Percentiles rank a stretch among this genome's conserved stretches.
Conservation (phyloP, 2,329 filamentous ascomycete species). For the Chaetomium globosum region DNA sequence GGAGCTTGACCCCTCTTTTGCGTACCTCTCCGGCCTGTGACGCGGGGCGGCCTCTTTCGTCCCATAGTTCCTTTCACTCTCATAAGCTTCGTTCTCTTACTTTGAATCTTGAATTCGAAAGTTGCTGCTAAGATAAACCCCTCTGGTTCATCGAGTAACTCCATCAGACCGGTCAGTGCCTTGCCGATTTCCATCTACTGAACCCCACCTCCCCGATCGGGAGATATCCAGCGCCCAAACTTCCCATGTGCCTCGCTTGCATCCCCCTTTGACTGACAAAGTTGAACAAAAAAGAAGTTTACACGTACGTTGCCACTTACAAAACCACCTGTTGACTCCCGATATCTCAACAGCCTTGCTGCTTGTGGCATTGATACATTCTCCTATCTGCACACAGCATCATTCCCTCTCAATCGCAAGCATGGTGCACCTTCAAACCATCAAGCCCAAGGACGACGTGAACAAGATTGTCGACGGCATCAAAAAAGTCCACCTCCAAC, state of each 20-base stretch:
- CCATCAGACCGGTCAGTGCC: constrained; percentile 26
- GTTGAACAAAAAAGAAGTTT: not conserved
- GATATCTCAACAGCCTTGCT: not conserved
- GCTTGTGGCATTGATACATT: not conserved
- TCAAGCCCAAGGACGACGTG: constrained; percentile 43
- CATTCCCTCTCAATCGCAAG: constrained; percentile 31
- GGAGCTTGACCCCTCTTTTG: constrained; percentile 10
- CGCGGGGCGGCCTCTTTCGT: constrained; percentile 7
- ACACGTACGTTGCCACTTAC: not conserved
- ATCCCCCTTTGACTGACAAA: constrained; percentile 1
- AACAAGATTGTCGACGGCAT: constrained; percentile 42
- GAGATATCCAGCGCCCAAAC: constrained; percentile 25
- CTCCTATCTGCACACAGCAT: not conserved
- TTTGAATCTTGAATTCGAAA: not conserved
- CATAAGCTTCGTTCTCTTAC: not conserved
- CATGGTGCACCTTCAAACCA: constrained; percentile 57
- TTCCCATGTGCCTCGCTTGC: constrained; percentile 20
- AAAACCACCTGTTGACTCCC: not conserved
- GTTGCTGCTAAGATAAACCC: too few species aligned
- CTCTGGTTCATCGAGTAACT: constrained; percentile 17
- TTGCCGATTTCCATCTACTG: constrained; percentile 21
- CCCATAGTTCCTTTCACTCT: not conserved
- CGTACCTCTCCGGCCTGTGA: not conserved
- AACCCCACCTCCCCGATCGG: constrained; percentile 22
- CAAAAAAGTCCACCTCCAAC: constrained; percentile 52